Evolutionary conservation across 75 land plant genomes (phyloP).

Genomic region (Sequoiadendron giganteum): DNA sequence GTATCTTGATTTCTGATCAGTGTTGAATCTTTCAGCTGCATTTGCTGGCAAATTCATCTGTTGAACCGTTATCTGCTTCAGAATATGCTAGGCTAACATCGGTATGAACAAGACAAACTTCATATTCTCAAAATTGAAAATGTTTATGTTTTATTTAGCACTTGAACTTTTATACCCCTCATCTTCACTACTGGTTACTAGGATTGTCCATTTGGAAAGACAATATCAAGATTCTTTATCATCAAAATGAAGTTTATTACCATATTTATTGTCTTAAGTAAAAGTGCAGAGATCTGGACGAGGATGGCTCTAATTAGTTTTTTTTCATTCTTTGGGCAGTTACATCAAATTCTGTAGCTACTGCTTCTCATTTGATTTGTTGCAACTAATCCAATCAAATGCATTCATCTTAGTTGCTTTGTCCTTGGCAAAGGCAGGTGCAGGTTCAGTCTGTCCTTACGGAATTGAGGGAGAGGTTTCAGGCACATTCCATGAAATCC

Average conservation of each 20-base stretch:
- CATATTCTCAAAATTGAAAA: constrained; percentile 3
- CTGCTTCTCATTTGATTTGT: neutral
- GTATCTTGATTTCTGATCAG: neutral
- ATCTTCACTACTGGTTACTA: neutral
- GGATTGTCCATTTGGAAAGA: neutral
- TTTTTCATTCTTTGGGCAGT: neutral
- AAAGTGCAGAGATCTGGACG: neutral
- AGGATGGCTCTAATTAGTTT: neutral
- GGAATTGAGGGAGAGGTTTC: constrained; percentile 77
- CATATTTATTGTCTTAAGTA: neutral
- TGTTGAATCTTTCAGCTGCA: constrained; percentile 54
- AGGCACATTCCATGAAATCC: constrained; percentile 96
- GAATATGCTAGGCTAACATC: constrained; percentile 93
- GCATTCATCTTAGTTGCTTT: constrained; percentile 39
- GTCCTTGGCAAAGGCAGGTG: constrained; percentile 49
- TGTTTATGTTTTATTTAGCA: neutral
- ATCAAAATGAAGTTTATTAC: neutral
- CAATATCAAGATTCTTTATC: neutral
- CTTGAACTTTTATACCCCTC: neutral
- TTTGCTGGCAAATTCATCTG: constrained; percentile 70
- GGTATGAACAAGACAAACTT: constrained; percentile 42
- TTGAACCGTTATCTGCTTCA: constrained; percentile 74
- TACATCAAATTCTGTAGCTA: neutral
- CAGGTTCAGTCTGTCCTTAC: constrained; percentile 87
- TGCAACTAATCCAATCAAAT: neutral